Percentiles rank a stretch among this genome's conserved stretches.
Conservation (phyloP, 768 basidiomycete species). For the Lactarius quietus region DNA sequence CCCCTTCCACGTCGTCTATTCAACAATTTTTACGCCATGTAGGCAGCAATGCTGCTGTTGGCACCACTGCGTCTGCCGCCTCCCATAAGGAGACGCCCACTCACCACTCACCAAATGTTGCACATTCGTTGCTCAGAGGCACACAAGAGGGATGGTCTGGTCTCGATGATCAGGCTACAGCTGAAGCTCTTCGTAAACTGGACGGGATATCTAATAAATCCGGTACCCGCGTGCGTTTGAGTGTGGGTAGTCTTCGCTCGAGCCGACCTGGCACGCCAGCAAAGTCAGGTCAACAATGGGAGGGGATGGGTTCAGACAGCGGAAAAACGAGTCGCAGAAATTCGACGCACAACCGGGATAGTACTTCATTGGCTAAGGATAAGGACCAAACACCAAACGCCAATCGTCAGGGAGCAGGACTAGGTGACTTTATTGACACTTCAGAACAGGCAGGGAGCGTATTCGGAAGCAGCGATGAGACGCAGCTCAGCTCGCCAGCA, state of each 20-base stretch:
- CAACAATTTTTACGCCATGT: constrained; percentile 73
- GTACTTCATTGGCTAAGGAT: constrained; percentile 44
- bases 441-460: constrained; percentile 46
- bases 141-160: constrained; percentile 90
- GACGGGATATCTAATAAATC: constrained; percentile 77
- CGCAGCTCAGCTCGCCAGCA: constrained; percentile 37
- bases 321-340: constrained; percentile 40
- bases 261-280: constrained; percentile 69
- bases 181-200: constrained; percentile 86
- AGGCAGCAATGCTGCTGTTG: constrained; percentile 39
- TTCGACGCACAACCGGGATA: constrained; percentile 40
- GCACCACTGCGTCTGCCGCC: constrained; percentile 37
- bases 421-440: constrained; percentile 34
- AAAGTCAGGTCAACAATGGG: constrained; percentile 67
- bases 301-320: constrained; percentile 48
- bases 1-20: constrained; percentile 86
- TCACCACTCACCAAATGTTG: constrained; percentile 61
- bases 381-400: constrained; percentile 33
- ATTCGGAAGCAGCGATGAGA: constrained; percentile 52
- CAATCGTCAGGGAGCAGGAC: constrained; percentile 39
- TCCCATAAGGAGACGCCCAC: constrained; percentile 39
- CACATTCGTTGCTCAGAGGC: constrained; percentile 80
- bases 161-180: constrained; percentile 84
- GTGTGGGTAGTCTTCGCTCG: constrained; percentile 49
- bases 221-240: constrained; percentile 71